Percentiles rank a stretch among this genome's conserved stretches.
Evolutionary conservation across 805 yeast genomes (phyloP).

Genomic region (Candida chauliodis): DNA sequence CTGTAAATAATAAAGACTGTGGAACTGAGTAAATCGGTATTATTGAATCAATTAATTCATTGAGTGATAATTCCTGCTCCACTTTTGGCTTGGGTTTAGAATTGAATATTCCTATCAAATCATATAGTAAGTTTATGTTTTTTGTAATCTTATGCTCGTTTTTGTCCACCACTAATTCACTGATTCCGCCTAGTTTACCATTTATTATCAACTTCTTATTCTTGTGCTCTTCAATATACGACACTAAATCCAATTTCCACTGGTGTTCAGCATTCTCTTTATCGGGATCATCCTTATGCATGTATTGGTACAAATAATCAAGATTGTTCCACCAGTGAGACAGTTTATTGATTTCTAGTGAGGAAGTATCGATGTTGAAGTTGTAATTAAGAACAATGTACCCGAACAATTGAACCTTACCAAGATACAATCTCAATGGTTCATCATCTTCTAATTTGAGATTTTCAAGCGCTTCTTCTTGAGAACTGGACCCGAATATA

Average conservation of each 20-base stretch:
- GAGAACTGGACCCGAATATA: constrained; percentile 11
- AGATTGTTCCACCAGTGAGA: constrained; percentile 34
- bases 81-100: constrained; percentile 12
- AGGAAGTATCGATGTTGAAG: constrained; percentile 18
- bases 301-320: constrained; percentile 29
- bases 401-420: constrained; percentile 39
- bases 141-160: constrained; percentile 13
- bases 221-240: constrained; percentile 19
- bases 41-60: constrained; percentile 28
- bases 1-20: constrained; percentile 36
- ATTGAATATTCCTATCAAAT: constrained; percentile 30
- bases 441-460: neutral
- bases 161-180: constrained; percentile 25
- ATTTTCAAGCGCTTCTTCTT: constrained; percentile 1
- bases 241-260: constrained; percentile 18
- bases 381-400: constrained; percentile 36
- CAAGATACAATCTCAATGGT: constrained; percentile 22
- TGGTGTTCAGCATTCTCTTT: constrained; percentile 18
- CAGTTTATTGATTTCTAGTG: constrained; percentile 12
- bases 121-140: constrained; percentile 26
- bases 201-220: constrained; percentile 22
- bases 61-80: constrained; percentile 13
- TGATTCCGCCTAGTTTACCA: constrained; percentile 35
- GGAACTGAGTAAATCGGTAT: constrained; percentile 40
- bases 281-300: constrained; percentile 15